Base-by-base conservation (phyloP, 2,329 filamentous ascomycete species). In the Aureobasidium sp. region DNA sequence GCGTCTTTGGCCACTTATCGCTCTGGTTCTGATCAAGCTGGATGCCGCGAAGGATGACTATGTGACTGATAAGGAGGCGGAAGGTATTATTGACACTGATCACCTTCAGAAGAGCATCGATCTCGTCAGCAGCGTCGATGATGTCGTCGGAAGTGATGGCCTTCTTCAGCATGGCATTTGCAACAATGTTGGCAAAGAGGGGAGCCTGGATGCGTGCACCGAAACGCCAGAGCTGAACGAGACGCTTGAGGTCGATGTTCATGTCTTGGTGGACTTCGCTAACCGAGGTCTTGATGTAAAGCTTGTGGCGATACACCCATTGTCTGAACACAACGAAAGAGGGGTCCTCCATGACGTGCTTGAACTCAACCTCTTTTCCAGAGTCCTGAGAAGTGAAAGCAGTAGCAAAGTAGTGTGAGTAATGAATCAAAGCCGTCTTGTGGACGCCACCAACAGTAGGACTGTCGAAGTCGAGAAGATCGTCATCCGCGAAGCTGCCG, bases 181-280 rank as follows among this genome's bases (percentile, higher is more conserved):
- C 46, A 15, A 60, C 26, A 8, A 27, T 29, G 44, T 60, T 60
- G 34, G 57, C 36, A n/a, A 60, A 60, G 12, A 51, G 3, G 12
- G 57, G 57, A 10, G 57, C 57, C 46, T 60, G 57, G 2, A 60
- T 42, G 12, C 36, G 57, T 42, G 57, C 57, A 34, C 13, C 57
- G 13, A 60, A 60, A 34, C 57, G 44, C 57, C 57, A 60, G 36
- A 60, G 57, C 17, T 34, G 32, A 9, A 60, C 36, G 5, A 60
- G 57, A 15, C 36, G 42, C 57, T 50, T 50, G 10, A 60, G n/a
- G 13, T 42, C 26, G 12, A 50, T 50, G 44, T 41, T 17, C 8
- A 6, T 1, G 56, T 41, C 15, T 5, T n/a, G 7, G 3, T 10
- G 26, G 13, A 20, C 44, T 7, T n/a, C 17, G 23, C 5, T 7